These are phyloP conservation scores for Chytriomyces sp. DNA, from an alignment of 192 early-diverging fungal species.

Conservation along the genomic window DNA sequence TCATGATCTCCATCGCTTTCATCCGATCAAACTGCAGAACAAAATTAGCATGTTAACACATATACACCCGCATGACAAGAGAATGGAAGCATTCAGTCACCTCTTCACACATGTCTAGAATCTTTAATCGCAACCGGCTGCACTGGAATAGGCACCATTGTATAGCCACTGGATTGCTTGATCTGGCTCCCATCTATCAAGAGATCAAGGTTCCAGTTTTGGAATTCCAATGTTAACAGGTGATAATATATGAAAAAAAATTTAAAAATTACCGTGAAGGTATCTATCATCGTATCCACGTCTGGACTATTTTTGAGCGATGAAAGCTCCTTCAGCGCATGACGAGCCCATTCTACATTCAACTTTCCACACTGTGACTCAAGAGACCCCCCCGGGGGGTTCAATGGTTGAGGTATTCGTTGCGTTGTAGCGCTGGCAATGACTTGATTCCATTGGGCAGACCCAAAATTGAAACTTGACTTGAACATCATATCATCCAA, in stretches of 20 bases:
- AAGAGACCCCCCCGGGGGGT: neutral
- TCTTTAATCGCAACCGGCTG: neutral
- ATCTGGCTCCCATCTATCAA: neutral
- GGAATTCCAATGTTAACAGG: neutral
- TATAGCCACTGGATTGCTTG: neutral
- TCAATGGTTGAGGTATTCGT: too few species aligned
- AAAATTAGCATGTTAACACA: too few species aligned
- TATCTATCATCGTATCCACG: conserved; percentile 13
- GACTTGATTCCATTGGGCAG: too few species aligned
- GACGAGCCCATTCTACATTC: conserved; percentile 4
- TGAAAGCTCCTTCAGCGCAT: conserved; percentile 9
- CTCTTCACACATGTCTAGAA: neutral
- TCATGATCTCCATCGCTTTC: neutral
- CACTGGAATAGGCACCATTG: neutral
- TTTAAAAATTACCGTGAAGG: neutral
- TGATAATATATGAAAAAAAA: neutral
- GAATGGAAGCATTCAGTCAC: too few species aligned
- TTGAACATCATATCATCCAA: too few species aligned
- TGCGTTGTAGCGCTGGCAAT: too few species aligned
- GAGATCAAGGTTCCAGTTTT: too few species aligned
- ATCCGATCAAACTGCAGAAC: neutral
- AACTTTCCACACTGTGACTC: conserved; percentile 2
- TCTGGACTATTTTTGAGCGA: neutral
- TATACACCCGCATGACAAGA: too few species aligned
- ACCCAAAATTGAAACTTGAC: too few species aligned